Percentiles rank a stretch among this genome's conserved stretches.
Conservation (phyloP, 2,329 filamentous ascomycete species). For the Botrytis elliptica region DNA sequence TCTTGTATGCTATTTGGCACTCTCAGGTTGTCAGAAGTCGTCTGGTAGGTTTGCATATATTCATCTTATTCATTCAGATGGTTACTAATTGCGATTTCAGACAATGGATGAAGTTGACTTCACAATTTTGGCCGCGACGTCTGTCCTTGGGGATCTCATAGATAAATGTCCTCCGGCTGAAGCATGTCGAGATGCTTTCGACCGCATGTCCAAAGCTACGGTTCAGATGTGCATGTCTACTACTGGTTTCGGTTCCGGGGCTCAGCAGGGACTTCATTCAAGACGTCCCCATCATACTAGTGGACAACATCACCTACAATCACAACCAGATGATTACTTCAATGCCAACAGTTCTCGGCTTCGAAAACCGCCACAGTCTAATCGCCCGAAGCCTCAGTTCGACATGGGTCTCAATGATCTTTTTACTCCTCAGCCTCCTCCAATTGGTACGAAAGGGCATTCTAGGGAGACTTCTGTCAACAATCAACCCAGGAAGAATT, state of each 20-base stretch:
- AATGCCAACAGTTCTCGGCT: slow-evolving; percentile 23
- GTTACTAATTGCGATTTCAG: slow-evolving; percentile 41
- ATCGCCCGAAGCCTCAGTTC: slow-evolving; percentile 36
- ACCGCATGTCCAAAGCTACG: slow-evolving; percentile 91
- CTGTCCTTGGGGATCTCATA: slow-evolving; percentile 85
- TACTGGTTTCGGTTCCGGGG: slow-evolving; percentile 43
- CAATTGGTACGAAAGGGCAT: neutral
- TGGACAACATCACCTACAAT: slow-evolving; percentile 19
- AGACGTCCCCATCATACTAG: slow-evolving; percentile 27
- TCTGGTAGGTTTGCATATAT: slow-evolving; percentile 58
- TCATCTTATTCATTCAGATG: neutral
- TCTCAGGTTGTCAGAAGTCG: slow-evolving; percentile 83
- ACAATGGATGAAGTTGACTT: slow-evolving; percentile 97
- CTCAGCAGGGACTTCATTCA: slow-evolving; percentile 32
- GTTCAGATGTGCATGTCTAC: slow-evolving; percentile 92
- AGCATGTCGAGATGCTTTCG: slow-evolving; percentile 91
- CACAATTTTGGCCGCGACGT: slow-evolving; percentile 88
- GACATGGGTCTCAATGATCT: slow-evolving; percentile 40
- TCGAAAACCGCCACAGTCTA: slow-evolving; percentile 19
- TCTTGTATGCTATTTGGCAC: slow-evolving; percentile 97
- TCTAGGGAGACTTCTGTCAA: neutral
- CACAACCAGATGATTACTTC: slow-evolving; percentile 27
- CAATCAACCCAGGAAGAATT: neutral
- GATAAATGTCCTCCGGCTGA: slow-evolving; percentile 94
- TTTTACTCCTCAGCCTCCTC: slow-evolving; percentile 21